Percentiles rank a stretch among this genome's conserved stretches.
Conservation (phyloP, 768 basidiomycete genomes). For the Cyclocybe cylindracea region DNA sequence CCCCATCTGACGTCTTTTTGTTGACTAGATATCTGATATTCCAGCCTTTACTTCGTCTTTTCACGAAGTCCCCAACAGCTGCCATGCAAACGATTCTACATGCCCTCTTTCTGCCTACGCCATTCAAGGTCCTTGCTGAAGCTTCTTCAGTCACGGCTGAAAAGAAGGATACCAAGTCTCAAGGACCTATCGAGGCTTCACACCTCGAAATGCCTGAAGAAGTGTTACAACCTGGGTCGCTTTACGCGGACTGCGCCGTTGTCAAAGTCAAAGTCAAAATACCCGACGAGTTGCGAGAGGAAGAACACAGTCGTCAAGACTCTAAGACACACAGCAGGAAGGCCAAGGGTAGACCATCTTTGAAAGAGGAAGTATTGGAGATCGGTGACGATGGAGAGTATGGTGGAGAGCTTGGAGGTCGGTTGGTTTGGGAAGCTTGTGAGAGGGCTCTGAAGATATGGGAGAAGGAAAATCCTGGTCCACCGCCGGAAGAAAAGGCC, state of each 20-base stretch:
- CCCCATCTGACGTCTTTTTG: slow-evolving; percentile 13
- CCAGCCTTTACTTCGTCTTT: slow-evolving; percentile 65
- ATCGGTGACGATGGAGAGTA: slow-evolving; percentile 67
- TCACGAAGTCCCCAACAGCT: slow-evolving; percentile 66
- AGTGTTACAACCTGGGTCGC: slow-evolving; percentile 73
- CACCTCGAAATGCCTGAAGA: slow-evolving; percentile 45
- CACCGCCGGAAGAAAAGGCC: slow-evolving; percentile 11
- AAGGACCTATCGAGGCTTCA: slow-evolving; percentile 15
- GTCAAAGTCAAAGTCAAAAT: slow-evolving; percentile 44
- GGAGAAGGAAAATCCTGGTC: slow-evolving; percentile 47
- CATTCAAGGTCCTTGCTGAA: slow-evolving; percentile 58
- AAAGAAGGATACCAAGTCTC: slow-evolving; percentile 1
- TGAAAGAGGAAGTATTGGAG: slow-evolving; percentile 33
- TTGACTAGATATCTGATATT: slow-evolving; percentile 59
- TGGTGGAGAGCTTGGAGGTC: slow-evolving; percentile 68
- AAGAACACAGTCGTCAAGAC: neutral
- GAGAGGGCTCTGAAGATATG: slow-evolving; percentile 67
- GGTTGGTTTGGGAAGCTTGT: slow-evolving; percentile 77
- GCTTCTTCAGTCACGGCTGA: slow-evolving; percentile 12
- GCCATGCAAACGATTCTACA: slow-evolving; percentile 81
- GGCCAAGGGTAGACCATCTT: slow-evolving; percentile 23
- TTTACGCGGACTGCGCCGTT: slow-evolving; percentile 77
- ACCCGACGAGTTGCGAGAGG: slow-evolving; percentile 16
- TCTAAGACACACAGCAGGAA: slow-evolving; percentile 13
- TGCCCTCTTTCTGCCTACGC: slow-evolving; percentile 78